Evolutionary conservation across 2,329 filamentous ascomycete genomes (phyloP), one percentile per base, ranked within the genome.

Genomic region (Sarocladiaceae sp.): DNA sequence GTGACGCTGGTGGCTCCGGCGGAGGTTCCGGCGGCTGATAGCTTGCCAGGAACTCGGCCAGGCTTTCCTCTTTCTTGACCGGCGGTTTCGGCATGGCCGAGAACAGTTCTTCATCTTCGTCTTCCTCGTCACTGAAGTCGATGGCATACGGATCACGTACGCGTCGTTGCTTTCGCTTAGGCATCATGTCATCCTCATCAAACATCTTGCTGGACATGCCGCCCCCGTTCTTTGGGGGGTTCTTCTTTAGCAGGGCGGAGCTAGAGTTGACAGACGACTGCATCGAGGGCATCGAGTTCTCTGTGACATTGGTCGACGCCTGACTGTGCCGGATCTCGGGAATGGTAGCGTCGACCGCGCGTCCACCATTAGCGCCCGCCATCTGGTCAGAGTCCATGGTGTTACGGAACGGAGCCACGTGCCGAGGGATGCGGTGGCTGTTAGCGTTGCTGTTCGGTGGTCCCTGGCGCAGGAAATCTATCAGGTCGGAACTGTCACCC

Each of bases 71-170:
- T 50, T 73, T 66, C 49, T 69, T 69, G 3, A 55, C 56, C 11
- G 64, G 60, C 20, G 58, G 51, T 46, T 66, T 57, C 9, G 48
- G 33, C 15, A 20, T 41, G 7, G 62, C 55, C 23, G 78, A 49
- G 18, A 56, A 58, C 3, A 62, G 53, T 9, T 64, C 68, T 5
- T 80, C 74, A 15, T 78, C 56, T 4, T 59, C 70, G 7, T 82
- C 72, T 4, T 82, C 82, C 44, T 85, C 79, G 45, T 88, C 83
- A 54, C 82, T 85, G 23, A 81, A 70, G 57, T 96, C 90, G 50
- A 97, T 88, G n/a, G 89, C 88, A 53, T 97, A 97, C 0, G 91
- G 93, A 56, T 98, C 93, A 46, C 79, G 85, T 43, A 89, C 80
- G 21, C 88, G 81, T 35, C 83, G 78, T 34, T 83, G 86, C 57